Base-by-base conservation (phyloP, 805 yeast genomes). In the Barnettozyma sp. region DNA sequence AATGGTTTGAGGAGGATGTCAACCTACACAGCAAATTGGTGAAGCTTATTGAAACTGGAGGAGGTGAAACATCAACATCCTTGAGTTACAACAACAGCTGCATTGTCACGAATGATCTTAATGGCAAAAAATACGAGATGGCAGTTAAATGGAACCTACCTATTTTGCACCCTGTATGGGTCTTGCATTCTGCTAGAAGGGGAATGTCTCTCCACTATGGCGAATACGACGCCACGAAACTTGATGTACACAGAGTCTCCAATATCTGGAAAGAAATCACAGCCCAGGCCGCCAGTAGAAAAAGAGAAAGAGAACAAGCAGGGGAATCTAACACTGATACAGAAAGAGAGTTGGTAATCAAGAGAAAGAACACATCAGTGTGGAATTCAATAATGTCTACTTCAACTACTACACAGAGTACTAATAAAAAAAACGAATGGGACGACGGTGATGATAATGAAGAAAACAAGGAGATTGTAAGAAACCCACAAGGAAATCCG, bases 51-150 rank as follows among this genome's bases (percentile, higher is more conserved):
- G 50, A 43, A 23, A 52, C 58, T 4, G 51, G 68, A 45, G 79
- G 78, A 4, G 84, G 81, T 4, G 56, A 53, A 14, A 66, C 68
- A 2, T 65, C 74, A 1, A 73, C 70, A 16, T 66, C 79, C 1
- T 55, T 78, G 24, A 68, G 75, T 2, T 57, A 59, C 7, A 55
- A 63, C 6, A 64, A 64, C 31, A 46, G 63, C 3, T 62, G 69
- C 39, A 56, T 78, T 1, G 62, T 78, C 4, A 66, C 76, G n/a
- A 63, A 73, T 20, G 73, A 68, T 32, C 55, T 55, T 18, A 49
- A 56, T 13, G 85, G 85, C 0, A 68, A 63, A 38, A 48, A 83
- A 34, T 76, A 63, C 46, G 58, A 58, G 12, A 71, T 71, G 39
- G 71, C 75, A 1, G 39, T 46, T 16, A 55, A 52, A 30, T 65